phyloP scores from a whole-genome alignment of 2,329 filamentous ascomycete species.

The Tolypocladium paradoxum region DNA sequence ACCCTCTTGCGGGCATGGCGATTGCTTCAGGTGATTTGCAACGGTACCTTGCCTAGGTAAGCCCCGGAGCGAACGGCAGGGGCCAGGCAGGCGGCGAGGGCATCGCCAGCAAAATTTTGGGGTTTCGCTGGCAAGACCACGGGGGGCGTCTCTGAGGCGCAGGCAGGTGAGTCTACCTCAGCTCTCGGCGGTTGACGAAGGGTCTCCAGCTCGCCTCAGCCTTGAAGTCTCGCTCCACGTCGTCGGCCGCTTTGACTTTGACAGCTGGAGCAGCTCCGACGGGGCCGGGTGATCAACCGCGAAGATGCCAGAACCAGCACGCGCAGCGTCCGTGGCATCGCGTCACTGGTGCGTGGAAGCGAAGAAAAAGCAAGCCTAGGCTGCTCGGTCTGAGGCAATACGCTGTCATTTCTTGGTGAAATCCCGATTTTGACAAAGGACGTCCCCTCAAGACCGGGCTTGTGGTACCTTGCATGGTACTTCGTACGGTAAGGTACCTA shows the following conservation, averaged over 20 bases:
- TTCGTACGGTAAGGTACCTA: no score
- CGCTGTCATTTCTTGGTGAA: not conserved
- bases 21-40: not conserved
- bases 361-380: not conserved
- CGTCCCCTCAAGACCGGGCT: not conserved
- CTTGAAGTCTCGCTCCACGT: not conserved
- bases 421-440: not conserved
- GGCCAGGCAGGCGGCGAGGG: not conserved
- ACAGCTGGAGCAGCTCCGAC: not conserved
- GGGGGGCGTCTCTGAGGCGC: no score
- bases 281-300: not conserved
- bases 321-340: not conserved
- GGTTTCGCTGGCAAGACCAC: not conserved
- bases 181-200: not conserved
- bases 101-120: not conserved
- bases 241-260: no score
- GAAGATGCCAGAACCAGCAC: not conserved
- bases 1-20: not conserved
- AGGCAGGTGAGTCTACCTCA: not conserved
- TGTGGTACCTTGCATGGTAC: not conserved
- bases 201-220: not conserved
- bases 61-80: not conserved
- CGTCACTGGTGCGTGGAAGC: not conserved
- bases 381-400: not conserved
- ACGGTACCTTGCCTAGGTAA: no score